Percentiles rank a stretch among this genome's conserved stretches.
These are phyloP conservation scores for Lipomyces yamanashiensis DNA, from an alignment of 805 yeast genomes.

Conservation along the genomic window DNA sequence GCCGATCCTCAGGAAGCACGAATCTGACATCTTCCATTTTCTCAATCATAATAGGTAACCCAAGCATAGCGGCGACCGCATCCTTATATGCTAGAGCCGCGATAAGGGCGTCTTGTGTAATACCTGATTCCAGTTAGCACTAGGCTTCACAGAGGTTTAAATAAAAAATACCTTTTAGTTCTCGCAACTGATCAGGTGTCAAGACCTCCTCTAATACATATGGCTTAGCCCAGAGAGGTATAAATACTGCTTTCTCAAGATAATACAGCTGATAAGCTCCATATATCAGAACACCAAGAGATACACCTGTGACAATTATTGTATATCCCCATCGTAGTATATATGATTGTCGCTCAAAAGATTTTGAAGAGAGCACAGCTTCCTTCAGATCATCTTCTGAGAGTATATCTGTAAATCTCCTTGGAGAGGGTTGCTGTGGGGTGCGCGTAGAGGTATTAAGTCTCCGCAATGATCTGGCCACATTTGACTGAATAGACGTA, in stretches of 20 bases:
- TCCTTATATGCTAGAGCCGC: conserved; percentile 33
- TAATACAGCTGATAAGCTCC: conserved; percentile 22
- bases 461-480: not conserved
- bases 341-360: conserved; percentile 3
- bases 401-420: conserved; percentile 16
- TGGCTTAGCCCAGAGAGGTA: conserved; percentile 30
- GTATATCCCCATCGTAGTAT: conserved; percentile 4
- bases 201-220: conserved; percentile 31
- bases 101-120: conserved; percentile 26
- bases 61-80: conserved; percentile 20
- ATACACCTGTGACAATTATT: not conserved
- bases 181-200: conserved; percentile 13
- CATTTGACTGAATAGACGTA: too few relatives aligned
- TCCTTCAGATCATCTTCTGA: conserved; percentile 33
- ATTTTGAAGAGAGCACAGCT: conserved; percentile 23
- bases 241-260: conserved; percentile 18
- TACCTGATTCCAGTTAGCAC: conserved; percentile 7
- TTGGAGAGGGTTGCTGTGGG: conserved; percentile 9
- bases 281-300: conserved; percentile 40
- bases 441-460: not conserved
- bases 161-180: conserved; percentile 9
- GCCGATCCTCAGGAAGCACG: conserved; percentile 27
- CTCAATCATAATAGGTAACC: conserved; percentile 29
- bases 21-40: conserved; percentile 20
- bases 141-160: too few relatives aligned